phyloP scores from a whole-genome alignment of 768 basidiomycete species.

The Melanogaster broomeanus region DNA sequence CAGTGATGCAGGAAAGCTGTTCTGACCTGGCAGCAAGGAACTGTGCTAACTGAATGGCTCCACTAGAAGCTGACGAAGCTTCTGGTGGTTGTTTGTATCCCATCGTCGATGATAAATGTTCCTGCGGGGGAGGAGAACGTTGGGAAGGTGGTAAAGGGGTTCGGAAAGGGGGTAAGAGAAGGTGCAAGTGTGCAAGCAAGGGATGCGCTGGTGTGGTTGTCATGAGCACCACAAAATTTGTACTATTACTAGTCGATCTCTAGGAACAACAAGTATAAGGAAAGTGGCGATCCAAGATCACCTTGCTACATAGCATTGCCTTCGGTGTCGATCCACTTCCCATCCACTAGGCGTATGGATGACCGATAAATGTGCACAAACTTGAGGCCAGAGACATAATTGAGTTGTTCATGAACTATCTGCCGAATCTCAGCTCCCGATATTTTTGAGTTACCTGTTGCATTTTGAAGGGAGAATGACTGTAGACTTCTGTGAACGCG shows the following conservation, averaged over 20 bases:
- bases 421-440: background rate
- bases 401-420: slow-evolving; percentile 1
- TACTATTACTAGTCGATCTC: too few species aligned
- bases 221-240: background rate
- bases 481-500: background rate
- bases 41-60: background rate
- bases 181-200: slow-evolving; percentile 50
- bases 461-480: slow-evolving; percentile 1
- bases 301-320: background rate
- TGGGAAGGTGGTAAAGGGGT: slow-evolving; percentile 42
- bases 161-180: slow-evolving; percentile 43
- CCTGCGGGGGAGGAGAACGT: slow-evolving; percentile 48
- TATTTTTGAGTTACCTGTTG: too few species aligned
- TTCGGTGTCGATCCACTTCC: background rate
- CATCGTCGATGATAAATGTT: slow-evolving; percentile 47
- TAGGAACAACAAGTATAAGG: too few species aligned
- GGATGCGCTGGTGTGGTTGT: slow-evolving; percentile 41
- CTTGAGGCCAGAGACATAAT: background rate
- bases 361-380: background rate
- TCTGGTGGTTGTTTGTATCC: slow-evolving; percentile 9
- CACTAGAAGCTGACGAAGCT: slow-evolving; percentile 3
- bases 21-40: background rate
- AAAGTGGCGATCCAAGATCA: too few species aligned
- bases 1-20: slow-evolving; percentile 2
- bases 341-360: background rate